phyloP scores from a whole-genome alignment of 108 stramenopile species.

The Schizochytrium sp. region DNA sequence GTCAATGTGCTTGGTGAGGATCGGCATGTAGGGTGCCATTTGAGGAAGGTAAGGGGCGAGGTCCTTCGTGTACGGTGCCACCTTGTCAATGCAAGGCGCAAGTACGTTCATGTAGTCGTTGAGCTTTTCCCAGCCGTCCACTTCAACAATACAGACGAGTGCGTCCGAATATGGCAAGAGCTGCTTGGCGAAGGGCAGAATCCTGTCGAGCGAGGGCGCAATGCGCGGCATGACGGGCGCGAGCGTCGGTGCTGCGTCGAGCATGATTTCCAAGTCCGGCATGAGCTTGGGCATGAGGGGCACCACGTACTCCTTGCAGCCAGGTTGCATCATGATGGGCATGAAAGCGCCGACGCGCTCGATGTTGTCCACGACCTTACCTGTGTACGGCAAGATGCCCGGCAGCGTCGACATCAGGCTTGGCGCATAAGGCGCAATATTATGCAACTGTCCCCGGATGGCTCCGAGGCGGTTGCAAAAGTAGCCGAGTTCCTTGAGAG shows the following conservation, averaged over 20 bases:
- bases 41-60: background rate
- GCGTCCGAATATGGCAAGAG: background rate
- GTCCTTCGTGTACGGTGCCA: background rate
- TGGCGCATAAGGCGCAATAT: background rate
- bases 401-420: background rate
- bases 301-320: background rate
- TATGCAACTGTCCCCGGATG: background rate
- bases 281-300: slow-evolving; percentile 15
- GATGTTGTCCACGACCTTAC: background rate
- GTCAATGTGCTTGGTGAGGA: slow-evolving; percentile 13
- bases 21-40: background rate
- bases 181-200: background rate
- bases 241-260: background rate
- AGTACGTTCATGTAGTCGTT: background rate
- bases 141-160: background rate
- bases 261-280: background rate
- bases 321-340: background rate
- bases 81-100: background rate
- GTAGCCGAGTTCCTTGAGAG: background rate
- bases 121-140: background rate
- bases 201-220: background rate
- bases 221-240: background rate
- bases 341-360: background rate
- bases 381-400: background rate
- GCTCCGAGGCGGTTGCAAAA: background rate